Base-by-base conservation (phyloP, 805 yeast genomes). In the Saturnispora mendoncae region DNA sequence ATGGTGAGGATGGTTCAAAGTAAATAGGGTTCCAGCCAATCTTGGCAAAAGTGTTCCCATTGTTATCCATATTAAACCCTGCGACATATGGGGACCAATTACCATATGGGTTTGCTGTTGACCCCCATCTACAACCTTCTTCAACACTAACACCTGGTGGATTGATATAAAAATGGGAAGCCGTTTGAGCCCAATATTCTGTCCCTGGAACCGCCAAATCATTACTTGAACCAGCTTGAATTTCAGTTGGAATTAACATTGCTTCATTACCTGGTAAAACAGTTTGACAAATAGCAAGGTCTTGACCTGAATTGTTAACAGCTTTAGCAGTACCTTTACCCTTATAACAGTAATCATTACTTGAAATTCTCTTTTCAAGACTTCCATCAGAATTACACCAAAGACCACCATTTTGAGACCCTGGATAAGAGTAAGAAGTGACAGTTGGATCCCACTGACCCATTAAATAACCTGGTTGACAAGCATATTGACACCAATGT, bases 61-160 rank as follows among this genome's bases (percentile, higher is more conserved):
- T 62, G 46, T 60, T 62, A 58, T 84, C 94, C 69, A 75, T 75
- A 67, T 86, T 86, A 46, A 88, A 85, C 49, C 96, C 96, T 13
- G 92, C 94, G 48, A 87, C 95, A 52, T 84, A 86, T 21, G 95
- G 95, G 13, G 95, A 65, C 95, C 95, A 87, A 71, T 86, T 86
- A 44, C 96, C 96, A 49, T 68, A 67, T 14, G 92, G 80, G 45
- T 81, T 66, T 37, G 67, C 61, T 24, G 69, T 68, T 14, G 80
- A 62, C 4, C 95, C 95, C 95, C 96, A 86, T 49, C 72, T 71
- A 62, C 95, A 85, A 27, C 81, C 94, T 32, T 85, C 90, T 8
- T 66, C 68, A 21, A 77, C 70, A 26, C 84, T 74, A 23, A 80
- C 79, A 44, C 95, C 95, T 18, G 94, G 94, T 19, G 86, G 74